Evolutionary conservation across 345 rosid species (phyloP).

Genomic region (Jatropha curcas): DNA sequence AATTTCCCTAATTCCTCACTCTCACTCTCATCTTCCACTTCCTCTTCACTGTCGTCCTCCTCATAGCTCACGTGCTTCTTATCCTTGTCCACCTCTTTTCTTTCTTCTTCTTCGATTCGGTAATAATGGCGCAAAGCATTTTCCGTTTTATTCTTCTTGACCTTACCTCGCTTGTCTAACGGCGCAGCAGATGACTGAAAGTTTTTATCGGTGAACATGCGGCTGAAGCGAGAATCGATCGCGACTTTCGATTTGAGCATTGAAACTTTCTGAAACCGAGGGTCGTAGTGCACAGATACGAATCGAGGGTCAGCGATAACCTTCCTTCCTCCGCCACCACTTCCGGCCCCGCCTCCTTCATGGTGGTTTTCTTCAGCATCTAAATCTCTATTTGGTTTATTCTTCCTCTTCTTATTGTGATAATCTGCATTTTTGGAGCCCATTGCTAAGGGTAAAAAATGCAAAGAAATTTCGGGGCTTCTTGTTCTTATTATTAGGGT

Average conservation of each 20-base stretch:
- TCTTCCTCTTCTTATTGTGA: slow-evolving; percentile 20
- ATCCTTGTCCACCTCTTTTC: background rate
- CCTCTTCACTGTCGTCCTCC: slow-evolving; percentile 1
- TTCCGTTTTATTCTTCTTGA: slow-evolving; percentile 36
- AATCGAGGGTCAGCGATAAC: slow-evolving; percentile 69
- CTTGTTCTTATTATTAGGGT: background rate
- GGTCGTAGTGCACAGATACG: slow-evolving; percentile 67
- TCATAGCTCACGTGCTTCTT: background rate
- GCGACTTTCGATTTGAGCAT: slow-evolving; percentile 61
- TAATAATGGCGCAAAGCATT: slow-evolving; percentile 63
- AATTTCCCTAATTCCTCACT: slow-evolving; percentile 21
- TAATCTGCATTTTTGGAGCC: slow-evolving; percentile 11
- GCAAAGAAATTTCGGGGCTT: background rate
- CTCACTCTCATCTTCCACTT: slow-evolving; percentile 36
- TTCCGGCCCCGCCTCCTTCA: slow-evolving; percentile 20
- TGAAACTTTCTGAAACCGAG: slow-evolving; percentile 76
- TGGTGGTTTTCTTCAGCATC: background rate
- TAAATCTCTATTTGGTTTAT: slow-evolving; percentile 10
- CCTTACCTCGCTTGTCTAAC: slow-evolving; percentile 78
- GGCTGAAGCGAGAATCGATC: slow-evolving; percentile 72
- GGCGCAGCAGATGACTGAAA: slow-evolving; percentile 59
- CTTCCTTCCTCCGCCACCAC: slow-evolving; percentile 18
- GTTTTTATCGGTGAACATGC: slow-evolving; percentile 55
- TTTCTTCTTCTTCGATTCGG: slow-evolving; percentile 42
- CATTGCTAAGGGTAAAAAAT: background rate